Evolutionary conservation across 148 eudicot genomes (phyloP), one percentile per base, ranked within the genome.

Genomic region (Silene latifolia): DNA sequence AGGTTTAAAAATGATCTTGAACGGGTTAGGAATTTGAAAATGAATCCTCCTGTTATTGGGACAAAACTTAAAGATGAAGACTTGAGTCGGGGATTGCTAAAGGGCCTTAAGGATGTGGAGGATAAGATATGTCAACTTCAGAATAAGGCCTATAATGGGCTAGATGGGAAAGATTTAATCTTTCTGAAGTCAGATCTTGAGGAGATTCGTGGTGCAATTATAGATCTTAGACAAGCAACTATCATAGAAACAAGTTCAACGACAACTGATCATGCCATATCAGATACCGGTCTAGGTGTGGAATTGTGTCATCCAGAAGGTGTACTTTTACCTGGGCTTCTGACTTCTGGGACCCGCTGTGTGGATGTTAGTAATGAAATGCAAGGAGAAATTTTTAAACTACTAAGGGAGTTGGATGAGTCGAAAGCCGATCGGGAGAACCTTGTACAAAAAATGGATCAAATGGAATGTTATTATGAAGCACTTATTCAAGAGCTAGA

Each of bases 401-500:
- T 94, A 69, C 84, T 94, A 19, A 77, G 96, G 82, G 96, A 94
- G 85, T 75, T 92, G 80, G 97, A 92, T 71, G 97, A 86, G 74
- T 82, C 92, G 20, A 95, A 89, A 86, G 80, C 85, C 35, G 96
- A 92, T 78, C 80, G 82, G 78, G 98, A 92, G 74, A 80, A 63
- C 74, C 84, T 96, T 57, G 76, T 80, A 48, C 84, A 87, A 85
- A 96, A 96, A 81, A 92, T 90, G 99, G 87, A 88, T 84, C 92
- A 96, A 80, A 96, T 96, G 99, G 99, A 96, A 76, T 88, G 94
- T 75, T 96, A 96, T 71, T 96, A 96, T 78, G 99, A 96, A 87
- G 96, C 97, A 59, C 96, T 96, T 69, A 77, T 92, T 80, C 98
- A 90, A 75, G 99, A 96, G 79, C 92, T 96, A 14, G 99, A 96